Conservation (phyloP, 768 basidiomycete species). For the Tulasnella sp. region DNA sequence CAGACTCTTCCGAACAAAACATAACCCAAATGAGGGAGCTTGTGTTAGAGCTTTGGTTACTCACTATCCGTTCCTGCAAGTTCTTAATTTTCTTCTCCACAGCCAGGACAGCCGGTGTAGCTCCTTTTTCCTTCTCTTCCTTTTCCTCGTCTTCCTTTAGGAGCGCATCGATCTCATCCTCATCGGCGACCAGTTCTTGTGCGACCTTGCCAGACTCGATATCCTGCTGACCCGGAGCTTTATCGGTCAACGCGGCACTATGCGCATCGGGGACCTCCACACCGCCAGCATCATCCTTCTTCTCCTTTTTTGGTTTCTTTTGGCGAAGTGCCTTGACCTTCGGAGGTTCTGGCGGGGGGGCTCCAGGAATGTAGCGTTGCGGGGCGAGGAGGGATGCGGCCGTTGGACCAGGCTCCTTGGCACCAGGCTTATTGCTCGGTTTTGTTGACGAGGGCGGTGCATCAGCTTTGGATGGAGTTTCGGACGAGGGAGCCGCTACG, state of each 20-base stretch:
- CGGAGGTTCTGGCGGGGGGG: slow-evolving; percentile 54
- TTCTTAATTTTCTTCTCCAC: slow-evolving; percentile 64
- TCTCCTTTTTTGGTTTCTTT: slow-evolving; percentile 56
- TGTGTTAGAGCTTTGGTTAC: neutral
- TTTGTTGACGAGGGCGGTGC: too few species aligned
- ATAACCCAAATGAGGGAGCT: neutral
- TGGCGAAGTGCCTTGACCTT: slow-evolving; percentile 46
- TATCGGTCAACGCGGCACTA: slow-evolving; percentile 39
- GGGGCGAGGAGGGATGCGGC: slow-evolving; percentile 10
- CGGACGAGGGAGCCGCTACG: too few species aligned
- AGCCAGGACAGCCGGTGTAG: slow-evolving; percentile 61
- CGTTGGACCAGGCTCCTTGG: neutral
- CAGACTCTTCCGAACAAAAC: neutral
- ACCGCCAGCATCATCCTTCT: slow-evolving; percentile 34
- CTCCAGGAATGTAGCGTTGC: slow-evolving; percentile 60
- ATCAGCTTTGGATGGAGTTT: too few species aligned
- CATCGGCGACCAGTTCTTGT: slow-evolving; percentile 30
- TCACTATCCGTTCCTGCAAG: slow-evolving; percentile 34
- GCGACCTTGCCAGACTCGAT: slow-evolving; percentile 38
- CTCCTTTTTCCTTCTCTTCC: slow-evolving; percentile 31
- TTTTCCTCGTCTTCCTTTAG: slow-evolving; percentile 35
- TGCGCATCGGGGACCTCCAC: slow-evolving; percentile 35
- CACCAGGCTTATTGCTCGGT: neutral
- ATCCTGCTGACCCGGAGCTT: slow-evolving; percentile 39
- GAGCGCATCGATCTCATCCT: slow-evolving; percentile 1